Evolutionary conservation across 1,284 basidiomycete species (phyloP).

Genomic region (Earliella scabrosa): DNA sequence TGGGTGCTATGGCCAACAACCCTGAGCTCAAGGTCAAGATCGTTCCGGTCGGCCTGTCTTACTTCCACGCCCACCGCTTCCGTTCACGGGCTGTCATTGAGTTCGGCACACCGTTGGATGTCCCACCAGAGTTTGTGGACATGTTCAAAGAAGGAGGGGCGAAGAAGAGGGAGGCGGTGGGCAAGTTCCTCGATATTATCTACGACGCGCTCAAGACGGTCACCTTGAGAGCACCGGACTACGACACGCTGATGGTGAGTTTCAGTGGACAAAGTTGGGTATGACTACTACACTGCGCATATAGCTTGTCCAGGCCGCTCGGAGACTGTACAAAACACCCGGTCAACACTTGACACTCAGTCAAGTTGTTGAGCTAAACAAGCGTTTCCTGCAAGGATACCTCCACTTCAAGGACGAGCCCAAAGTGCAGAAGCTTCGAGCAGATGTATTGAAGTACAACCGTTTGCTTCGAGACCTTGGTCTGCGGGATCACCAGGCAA

Average conservation of each 20-base stretch:
- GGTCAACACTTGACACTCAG: constrained; percentile 94
- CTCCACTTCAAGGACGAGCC: constrained; percentile 94
- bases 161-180: constrained; percentile 90
- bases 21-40: constrained; percentile 89
- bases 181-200: constrained; percentile 89
- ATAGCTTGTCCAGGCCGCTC: constrained; percentile 93
- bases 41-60: constrained; percentile 93
- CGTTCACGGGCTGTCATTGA: constrained; percentile 96
- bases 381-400: constrained; percentile 95
- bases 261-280: not conserved
- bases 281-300: not conserved
- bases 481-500: constrained; percentile 96
- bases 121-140: constrained; percentile 84
- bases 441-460: constrained; percentile 94
- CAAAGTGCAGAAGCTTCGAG: constrained; percentile 81
- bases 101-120: constrained; percentile 91
- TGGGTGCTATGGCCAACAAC: constrained; percentile 94
- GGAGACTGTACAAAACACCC: constrained; percentile 93
- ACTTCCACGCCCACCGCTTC: constrained; percentile 96
- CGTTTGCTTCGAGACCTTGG: constrained; percentile 90
- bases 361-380: constrained; percentile 97
- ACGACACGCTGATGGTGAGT: constrained; percentile 93
- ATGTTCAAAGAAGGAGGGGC: constrained; percentile 92
- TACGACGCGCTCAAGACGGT: constrained; percentile 98
- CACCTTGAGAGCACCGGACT: constrained; percentile 95